These are phyloP conservation scores for Pseudoneurospora amorphoporcata DNA, from an alignment of 495 filamentous ascomycete species.

Conservation along the genomic window DNA sequence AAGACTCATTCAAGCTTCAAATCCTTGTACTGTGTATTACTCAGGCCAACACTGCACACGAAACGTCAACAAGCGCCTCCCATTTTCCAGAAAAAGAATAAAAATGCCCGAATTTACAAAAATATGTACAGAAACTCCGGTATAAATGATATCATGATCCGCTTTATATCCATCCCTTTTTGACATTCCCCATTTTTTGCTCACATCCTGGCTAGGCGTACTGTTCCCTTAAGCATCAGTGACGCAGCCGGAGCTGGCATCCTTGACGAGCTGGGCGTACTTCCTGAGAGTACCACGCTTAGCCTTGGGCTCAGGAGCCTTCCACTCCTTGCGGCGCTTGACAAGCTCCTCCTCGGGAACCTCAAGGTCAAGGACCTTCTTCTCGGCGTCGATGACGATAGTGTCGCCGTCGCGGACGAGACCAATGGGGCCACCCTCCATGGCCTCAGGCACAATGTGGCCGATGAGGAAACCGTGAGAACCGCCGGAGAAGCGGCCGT, in stretches of 20 bases:
- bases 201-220: neutral
- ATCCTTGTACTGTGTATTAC: neutral
- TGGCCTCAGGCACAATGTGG: conserved; percentile 62
- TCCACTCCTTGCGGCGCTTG: conserved; percentile 52
- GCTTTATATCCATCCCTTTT: neutral
- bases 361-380: conserved; percentile 47
- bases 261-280: conserved; percentile 58
- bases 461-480: conserved; percentile 74
- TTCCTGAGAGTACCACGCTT: conserved; percentile 66
- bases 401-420: conserved; percentile 58
- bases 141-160: neutral
- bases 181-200: neutral
- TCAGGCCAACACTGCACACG: neutral
- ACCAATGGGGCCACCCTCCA: conserved; percentile 59
- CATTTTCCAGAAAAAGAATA: neutral
- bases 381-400: conserved; percentile 64
- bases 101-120: neutral
- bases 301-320: conserved; percentile 56
- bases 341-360: conserved; percentile 55
- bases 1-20: neutral
- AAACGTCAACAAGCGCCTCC: neutral
- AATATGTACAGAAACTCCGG: neutral
- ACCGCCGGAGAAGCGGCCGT: conserved; percentile 69
- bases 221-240: conserved; percentile 42
- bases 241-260: conserved; percentile 73